A percentile compares a stretch with the other conserved stretches of the same genome.
phyloP scores from a whole-genome alignment of 148 eudicot species.

The Diospyros lotus region DNA sequence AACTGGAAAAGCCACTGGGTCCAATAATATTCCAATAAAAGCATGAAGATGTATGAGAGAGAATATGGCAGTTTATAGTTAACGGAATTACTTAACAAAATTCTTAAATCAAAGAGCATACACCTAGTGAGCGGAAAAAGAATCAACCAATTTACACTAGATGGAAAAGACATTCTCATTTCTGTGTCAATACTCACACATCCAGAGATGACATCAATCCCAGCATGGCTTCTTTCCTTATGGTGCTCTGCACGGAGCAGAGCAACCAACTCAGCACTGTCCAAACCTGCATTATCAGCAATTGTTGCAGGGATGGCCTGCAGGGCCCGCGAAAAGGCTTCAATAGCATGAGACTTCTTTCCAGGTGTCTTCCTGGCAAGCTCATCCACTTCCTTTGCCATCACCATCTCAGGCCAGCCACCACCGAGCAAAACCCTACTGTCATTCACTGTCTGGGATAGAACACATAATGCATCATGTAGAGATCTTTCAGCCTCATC shows the following conservation, averaged over 20 bases:
- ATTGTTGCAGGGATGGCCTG: conserved; percentile 86
- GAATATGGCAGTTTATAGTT: no score
- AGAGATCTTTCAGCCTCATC: no score
- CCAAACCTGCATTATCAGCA: conserved; percentile 96
- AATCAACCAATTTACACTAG: no score
- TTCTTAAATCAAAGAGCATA: no score
- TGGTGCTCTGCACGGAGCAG: conserved; percentile 98
- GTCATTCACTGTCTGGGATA: conserved; percentile 65
- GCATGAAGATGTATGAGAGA: no score
- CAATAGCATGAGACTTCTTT: conserved; percentile 93
- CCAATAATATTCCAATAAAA: no score
- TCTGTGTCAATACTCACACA: conserved; percentile 41
- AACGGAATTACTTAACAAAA: no score
- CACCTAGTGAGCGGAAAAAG: no score
- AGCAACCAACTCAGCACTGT: conserved; percentile 91
- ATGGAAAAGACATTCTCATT: no score
- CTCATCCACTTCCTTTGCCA: conserved; percentile 94
- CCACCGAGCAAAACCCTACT: conserved; percentile 93
- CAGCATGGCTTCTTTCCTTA: conserved; percentile 69
- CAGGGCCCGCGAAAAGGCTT: conserved; percentile 92
- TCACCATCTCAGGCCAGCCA: conserved; percentile 99
- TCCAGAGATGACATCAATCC: conserved; percentile 91
- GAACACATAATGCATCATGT: no score
- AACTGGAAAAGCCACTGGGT: no score
- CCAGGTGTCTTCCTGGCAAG: conserved; percentile 79